phyloP scores from a whole-genome alignment of 371 early-diverging fungal genomes.

The Batrachochytrium dendrobatidis region DNA sequence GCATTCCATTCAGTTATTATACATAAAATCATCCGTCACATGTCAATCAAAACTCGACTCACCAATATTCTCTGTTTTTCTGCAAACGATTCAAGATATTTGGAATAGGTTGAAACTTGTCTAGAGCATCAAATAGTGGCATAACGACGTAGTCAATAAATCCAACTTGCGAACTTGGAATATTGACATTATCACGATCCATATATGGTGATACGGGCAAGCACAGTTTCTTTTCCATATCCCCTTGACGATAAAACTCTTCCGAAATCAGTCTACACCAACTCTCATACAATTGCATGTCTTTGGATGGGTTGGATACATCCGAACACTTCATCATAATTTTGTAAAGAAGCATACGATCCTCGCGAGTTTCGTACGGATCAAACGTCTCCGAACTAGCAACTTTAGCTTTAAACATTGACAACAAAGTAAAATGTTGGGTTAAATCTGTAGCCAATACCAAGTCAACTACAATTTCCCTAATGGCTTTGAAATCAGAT shows the following conservation, averaged over 20 bases:
- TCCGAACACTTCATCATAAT: constrained; percentile 47
- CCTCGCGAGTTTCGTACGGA: constrained; percentile 35
- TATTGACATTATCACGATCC: constrained; percentile 35
- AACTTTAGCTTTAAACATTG: constrained; percentile 41
- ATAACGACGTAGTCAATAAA: constrained; percentile 46
- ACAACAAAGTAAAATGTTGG: constrained; percentile 39
- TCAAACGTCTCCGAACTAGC: constrained; percentile 25
- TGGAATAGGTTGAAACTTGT: constrained; percentile 32
- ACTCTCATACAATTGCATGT: constrained; percentile 30
- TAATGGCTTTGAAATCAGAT: constrained; percentile 26
- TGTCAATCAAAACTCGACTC: constrained; percentile 6
- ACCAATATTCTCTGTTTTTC: constrained; percentile 37
- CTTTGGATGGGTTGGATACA: constrained; percentile 47
- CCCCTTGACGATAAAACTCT: constrained; percentile 46
- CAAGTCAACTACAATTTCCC: constrained; percentile 44
- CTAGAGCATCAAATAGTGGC: constrained; percentile 43
- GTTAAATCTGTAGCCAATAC: constrained; percentile 48
- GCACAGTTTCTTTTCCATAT: constrained; percentile 36
- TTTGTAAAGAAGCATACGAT: constrained; percentile 36
- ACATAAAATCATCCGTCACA: too few species aligned
- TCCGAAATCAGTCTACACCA: constrained; percentile 38
- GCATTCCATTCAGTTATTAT: too few species aligned
- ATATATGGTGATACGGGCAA: constrained; percentile 38
- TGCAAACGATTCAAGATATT: constrained; percentile 20
- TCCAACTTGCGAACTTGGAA: constrained; percentile 37